phyloP scores from a whole-genome alignment of 345 rosid genomes.

The Streptanthus diversifolius region DNA sequence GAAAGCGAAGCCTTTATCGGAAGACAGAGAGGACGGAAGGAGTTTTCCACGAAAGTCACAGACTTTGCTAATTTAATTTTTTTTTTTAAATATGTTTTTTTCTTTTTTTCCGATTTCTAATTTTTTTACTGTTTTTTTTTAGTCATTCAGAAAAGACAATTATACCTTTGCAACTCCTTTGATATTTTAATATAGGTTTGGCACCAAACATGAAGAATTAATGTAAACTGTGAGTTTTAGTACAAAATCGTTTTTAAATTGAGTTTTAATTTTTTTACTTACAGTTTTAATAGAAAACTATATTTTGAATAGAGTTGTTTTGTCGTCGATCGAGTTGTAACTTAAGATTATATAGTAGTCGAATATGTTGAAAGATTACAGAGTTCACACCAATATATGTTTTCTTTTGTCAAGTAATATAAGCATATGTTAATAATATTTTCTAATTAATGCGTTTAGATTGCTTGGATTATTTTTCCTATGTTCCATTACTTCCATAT shows the following conservation, averaged over 20 bases:
- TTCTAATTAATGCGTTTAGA: background rate
- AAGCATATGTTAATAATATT: background rate
- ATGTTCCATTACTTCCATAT: background rate
- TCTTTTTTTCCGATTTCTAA: background rate
- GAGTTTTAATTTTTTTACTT: background rate
- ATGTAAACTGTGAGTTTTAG: background rate
- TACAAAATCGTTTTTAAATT: background rate
- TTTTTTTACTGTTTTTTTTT: constrained; percentile 8
- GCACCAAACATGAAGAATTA: constrained; percentile 5
- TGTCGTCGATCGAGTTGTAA: background rate
- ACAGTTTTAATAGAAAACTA: background rate
- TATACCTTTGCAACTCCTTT: constrained; percentile 20
- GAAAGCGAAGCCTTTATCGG: constrained; percentile 26
- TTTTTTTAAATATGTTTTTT: background rate
- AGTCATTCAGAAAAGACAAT: constrained; percentile 14
- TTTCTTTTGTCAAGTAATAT: background rate
- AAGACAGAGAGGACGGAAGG: constrained; percentile 33
- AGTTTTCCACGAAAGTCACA: constrained; percentile 35
- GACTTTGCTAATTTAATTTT: background rate
- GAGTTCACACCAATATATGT: background rate
- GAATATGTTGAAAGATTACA: background rate
- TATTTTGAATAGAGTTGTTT: background rate
- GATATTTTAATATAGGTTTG: background rate
- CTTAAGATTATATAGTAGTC: background rate
- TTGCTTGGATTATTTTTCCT: background rate